Evolutionary conservation across 257 asterid species (phyloP), one percentile per base, ranked within the genome.

Genomic region (Paulownia fortunei): DNA sequence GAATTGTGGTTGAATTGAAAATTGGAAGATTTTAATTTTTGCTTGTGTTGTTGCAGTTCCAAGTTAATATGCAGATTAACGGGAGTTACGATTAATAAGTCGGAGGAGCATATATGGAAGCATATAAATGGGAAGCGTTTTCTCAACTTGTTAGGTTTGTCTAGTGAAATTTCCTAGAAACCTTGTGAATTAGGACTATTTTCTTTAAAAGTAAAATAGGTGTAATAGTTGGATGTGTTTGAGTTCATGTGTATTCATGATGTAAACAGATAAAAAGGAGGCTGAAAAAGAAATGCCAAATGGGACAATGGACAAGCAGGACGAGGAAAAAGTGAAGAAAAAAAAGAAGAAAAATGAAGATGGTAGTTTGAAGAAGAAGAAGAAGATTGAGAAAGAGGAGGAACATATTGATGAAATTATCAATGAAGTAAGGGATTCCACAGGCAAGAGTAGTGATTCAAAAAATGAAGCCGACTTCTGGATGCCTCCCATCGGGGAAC

Each of bases 101-200:
- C 94, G 6, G 98, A 96, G 89, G 96, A 93, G 89, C 99, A 96
- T 74, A 88, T 96, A 81, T 96, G 99, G 99, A 96, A 93, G 88
- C 99, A 93, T 79, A 93, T 96, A 54, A 96, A 78, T 9, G 99
- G 99, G 79, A 96, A 88, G 72, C 93, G 93, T 12, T 96, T 96
- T 77, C 96, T 96, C 76, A 89, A 81, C 81, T 80, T 86, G 92
- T 84, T 96, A 90, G 99, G 99, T 93, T 80, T 77, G 98, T 82
- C 54, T 34, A 37, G 8, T 30, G 36, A 15, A 30, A 7, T 72
- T 69, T 60, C 46, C 56, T 46, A 26, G 23, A 74, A 61, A 34
- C 18, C 16, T 19, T 64, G 30, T 66, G 42, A 41, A 41, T 44
- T 49, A 6, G 8, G 5, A 24, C 16, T 3, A 18, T 27, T 54